A percentile compares a stretch with the other conserved stretches of the same genome.
Evolutionary conservation across 306 rosid species (phyloP).

Genomic region (Astragalus membranaceus): DNA sequence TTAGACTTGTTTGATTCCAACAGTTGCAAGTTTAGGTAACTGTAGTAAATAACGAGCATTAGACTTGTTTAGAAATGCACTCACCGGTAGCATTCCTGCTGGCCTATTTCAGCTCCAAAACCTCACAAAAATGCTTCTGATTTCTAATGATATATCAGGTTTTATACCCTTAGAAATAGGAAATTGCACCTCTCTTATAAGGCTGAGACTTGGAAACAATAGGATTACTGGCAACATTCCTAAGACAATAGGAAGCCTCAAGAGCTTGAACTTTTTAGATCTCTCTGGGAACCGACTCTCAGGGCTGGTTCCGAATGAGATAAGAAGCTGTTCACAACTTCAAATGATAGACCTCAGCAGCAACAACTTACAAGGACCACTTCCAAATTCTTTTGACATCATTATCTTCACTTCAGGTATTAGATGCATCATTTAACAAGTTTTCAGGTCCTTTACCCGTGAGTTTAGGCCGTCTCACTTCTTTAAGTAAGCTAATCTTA

Average conservation of each 20-base stretch:
- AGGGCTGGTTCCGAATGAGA: no score
- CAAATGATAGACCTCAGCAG: no score
- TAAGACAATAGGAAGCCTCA: constrained; percentile 44
- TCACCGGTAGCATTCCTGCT: constrained; percentile 50
- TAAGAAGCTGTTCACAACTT: no score
- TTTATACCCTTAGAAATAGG: constrained; percentile 69
- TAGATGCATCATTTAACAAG: no score
- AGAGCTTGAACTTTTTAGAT: background rate
- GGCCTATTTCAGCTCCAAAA: constrained; percentile 74
- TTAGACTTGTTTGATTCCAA: no score
- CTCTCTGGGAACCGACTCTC: no score
- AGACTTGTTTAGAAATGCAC: constrained; percentile 76
- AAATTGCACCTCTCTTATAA: constrained; percentile 62
- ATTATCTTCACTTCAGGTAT: no score
- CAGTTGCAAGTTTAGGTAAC: constrained; percentile 42
- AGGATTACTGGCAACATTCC: constrained; percentile 76
- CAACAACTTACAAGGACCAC: no score
- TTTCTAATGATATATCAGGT: constrained; percentile 86
- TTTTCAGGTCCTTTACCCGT: no score
- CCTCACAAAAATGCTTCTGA: constrained; percentile 71
- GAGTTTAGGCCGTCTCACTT: no score
- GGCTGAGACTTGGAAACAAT: constrained; percentile 59
- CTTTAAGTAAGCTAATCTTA: no score
- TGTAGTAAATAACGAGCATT: constrained; percentile 60
- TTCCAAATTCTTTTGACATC: no score